These are phyloP conservation scores for Euphorbia pulcherrima DNA, from an alignment of 345 rosid species.

Conservation along the genomic window DNA sequence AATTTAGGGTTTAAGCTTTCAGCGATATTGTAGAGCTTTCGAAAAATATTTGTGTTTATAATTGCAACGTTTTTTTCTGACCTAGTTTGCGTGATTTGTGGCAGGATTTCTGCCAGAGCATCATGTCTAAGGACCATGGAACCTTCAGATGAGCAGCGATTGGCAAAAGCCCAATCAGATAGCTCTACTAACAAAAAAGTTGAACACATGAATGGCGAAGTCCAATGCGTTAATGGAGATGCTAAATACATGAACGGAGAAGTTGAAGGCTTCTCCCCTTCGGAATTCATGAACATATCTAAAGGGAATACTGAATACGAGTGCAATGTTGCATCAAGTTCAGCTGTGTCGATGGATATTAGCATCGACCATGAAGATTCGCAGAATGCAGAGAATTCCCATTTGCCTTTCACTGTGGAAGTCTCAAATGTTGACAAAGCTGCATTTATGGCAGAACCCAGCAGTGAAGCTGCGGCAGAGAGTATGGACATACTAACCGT, in stretches of 20 bases:
- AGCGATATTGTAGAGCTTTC: too few species aligned
- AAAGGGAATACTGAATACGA: slow-evolving; percentile 20
- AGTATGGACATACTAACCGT: not conserved
- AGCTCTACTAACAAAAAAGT: slow-evolving; percentile 16
- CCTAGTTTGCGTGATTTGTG: slow-evolving; percentile 14
- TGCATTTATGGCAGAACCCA: not conserved
- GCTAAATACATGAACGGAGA: not conserved
- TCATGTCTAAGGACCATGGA: slow-evolving; percentile 43
- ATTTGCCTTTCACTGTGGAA: not conserved
- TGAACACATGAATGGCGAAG: not conserved
- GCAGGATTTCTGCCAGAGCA: slow-evolving; percentile 57
- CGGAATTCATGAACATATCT: slow-evolving; percentile 11
- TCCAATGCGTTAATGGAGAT: slow-evolving; percentile 1
- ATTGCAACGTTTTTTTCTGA: not conserved
- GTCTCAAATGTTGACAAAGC: not conserved
- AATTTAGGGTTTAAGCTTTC: too few species aligned
- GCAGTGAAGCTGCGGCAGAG: not conserved
- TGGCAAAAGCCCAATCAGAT: slow-evolving; percentile 22
- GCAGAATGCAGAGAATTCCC: not conserved
- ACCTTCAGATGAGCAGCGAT: slow-evolving; percentile 34
- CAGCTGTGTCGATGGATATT: slow-evolving; percentile 23
- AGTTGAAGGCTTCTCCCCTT: slow-evolving; percentile 21
- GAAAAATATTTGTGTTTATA: not conserved
- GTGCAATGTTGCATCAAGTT: not conserved
- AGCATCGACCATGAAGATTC: slow-evolving; percentile 25